These are phyloP conservation scores for Cryptosporidium viatorum DNA, from an alignment of 169 alveolate genomes.

Conservation along the genomic window DNA sequence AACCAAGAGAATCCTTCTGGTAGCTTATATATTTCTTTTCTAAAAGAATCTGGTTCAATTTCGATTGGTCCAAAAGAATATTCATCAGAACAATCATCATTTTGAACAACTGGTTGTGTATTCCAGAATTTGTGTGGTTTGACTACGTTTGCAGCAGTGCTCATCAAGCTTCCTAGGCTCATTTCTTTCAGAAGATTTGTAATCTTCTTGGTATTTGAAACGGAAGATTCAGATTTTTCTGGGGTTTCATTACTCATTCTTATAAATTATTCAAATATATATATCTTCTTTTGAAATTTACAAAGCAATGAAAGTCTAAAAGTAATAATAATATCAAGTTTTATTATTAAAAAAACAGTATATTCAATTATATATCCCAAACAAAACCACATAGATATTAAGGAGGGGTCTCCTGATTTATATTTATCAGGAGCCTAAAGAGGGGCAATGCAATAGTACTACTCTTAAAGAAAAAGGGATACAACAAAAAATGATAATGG, in stretches of 20 bases:
- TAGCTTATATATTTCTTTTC: conserved; percentile 86
- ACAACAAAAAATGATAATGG: no score
- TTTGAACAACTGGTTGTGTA: conserved; percentile 95
- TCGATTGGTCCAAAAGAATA: conserved; percentile 47
- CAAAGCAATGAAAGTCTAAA: not conserved
- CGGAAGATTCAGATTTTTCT: not conserved
- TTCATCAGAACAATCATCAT: conserved; percentile 81
- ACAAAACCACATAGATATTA: no score
- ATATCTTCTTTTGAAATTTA: not conserved
- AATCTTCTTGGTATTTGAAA: conserved; percentile 4
- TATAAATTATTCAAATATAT: not conserved
- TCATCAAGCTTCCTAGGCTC: conserved; percentile 29
- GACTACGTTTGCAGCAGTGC: not conserved
- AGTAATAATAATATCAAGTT: not conserved
- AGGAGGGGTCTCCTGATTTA: not conserved
- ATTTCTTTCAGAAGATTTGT: conserved; percentile 38
- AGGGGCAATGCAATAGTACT: not conserved
- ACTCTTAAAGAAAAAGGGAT: no score
- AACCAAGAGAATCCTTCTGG: conserved; percentile 94
- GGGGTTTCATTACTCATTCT: not conserved
- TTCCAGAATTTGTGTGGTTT: conserved; percentile 93
- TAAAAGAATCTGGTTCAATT: conserved; percentile 80
- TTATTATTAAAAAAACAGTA: no score
- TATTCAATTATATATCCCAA: no score
- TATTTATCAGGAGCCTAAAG: not conserved